Percentiles rank a stretch among this genome's conserved stretches.
Conservation (phyloP, 306 rosid genomes). For the Lotus japonicus region DNA sequence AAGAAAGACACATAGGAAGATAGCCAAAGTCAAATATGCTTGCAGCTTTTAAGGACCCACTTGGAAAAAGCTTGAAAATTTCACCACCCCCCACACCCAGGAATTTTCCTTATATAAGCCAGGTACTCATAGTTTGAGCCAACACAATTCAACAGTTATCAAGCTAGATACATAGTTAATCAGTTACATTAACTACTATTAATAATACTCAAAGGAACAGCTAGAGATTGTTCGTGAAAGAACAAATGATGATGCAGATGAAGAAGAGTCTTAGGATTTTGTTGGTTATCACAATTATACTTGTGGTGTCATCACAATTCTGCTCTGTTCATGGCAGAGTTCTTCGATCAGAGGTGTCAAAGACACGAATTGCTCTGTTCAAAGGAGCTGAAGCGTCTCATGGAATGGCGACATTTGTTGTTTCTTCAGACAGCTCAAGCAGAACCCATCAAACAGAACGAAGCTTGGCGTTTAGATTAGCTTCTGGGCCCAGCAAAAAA, state of each 20-base stretch:
- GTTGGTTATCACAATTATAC: conserved; percentile 20
- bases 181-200: neutral
- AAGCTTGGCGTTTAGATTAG: conserved; percentile 42
- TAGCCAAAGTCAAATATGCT: conserved; percentile 43
- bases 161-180: no score
- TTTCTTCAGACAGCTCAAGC: conserved; percentile 42
- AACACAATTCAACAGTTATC: neutral
- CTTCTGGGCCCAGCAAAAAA: conserved; percentile 74
- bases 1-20: neutral
- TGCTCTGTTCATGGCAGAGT: conserved; percentile 49
- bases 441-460: conserved; percentile 22
- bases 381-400: conserved; percentile 13
- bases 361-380: neutral
- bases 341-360: conserved; percentile 27
- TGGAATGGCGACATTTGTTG: conserved; percentile 33
- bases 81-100: conserved; percentile 33
- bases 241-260: conserved; percentile 15
- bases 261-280: conserved; percentile 22
- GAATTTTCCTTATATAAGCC: conserved; percentile 3
- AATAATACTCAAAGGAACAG: neutral
- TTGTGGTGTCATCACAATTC: conserved; percentile 33
- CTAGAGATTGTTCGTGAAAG: neutral
- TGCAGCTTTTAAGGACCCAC: conserved; percentile 30
- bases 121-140: neutral
- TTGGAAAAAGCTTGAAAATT: conserved; percentile 4